phyloP scores from a whole-genome alignment of 1,284 basidiomycete species.

The Wolfiporia cocos region DNA sequence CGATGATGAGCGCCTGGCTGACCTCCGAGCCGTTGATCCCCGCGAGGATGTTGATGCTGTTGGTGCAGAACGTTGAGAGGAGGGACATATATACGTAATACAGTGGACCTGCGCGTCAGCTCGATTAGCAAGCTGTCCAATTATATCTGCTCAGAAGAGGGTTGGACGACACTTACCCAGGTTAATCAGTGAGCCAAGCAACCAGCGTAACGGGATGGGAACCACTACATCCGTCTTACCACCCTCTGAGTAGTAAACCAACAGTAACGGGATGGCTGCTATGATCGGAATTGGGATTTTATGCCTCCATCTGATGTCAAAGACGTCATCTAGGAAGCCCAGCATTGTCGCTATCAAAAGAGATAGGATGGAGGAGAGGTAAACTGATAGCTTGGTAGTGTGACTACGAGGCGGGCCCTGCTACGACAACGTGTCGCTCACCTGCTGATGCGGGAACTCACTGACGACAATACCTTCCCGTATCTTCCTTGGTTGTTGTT shows the following conservation, averaged over 20 bases:
- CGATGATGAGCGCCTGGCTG: slow-evolving; percentile 90
- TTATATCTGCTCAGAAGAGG: not conserved
- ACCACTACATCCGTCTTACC: slow-evolving; percentile 95
- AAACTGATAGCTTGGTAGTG: slow-evolving; percentile 70
- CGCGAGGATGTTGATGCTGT: slow-evolving; percentile 98
- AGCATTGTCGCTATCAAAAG: slow-evolving; percentile 90
- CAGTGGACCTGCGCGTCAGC: slow-evolving; percentile 59
- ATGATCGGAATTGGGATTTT: slow-evolving; percentile 97
- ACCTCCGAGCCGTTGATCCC: slow-evolving; percentile 98
- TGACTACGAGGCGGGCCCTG: slow-evolving; percentile 2
- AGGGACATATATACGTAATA: slow-evolving; percentile 98
- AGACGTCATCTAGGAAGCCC: slow-evolving; percentile 96
- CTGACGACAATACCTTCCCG: slow-evolving; percentile 58
- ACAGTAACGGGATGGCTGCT: slow-evolving; percentile 88
- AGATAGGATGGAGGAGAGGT: slow-evolving; percentile 88
- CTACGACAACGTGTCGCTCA: slow-evolving; percentile 27
- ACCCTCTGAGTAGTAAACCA: slow-evolving; percentile 94
- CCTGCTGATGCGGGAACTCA: slow-evolving; percentile 87
- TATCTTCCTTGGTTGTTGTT: slow-evolving; percentile 31
- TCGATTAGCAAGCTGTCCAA: slow-evolving; percentile 4
- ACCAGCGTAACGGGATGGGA: slow-evolving; percentile 68
- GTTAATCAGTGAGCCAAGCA: slow-evolving; percentile 81
- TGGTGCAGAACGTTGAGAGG: slow-evolving; percentile 95
- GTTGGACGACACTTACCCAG: slow-evolving; percentile 53
- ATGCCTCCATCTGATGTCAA: slow-evolving; percentile 98